phyloP scores from a whole-genome alignment of 2,329 filamentous ascomycete genomes.

The Dothideomycetes sp. region DNA sequence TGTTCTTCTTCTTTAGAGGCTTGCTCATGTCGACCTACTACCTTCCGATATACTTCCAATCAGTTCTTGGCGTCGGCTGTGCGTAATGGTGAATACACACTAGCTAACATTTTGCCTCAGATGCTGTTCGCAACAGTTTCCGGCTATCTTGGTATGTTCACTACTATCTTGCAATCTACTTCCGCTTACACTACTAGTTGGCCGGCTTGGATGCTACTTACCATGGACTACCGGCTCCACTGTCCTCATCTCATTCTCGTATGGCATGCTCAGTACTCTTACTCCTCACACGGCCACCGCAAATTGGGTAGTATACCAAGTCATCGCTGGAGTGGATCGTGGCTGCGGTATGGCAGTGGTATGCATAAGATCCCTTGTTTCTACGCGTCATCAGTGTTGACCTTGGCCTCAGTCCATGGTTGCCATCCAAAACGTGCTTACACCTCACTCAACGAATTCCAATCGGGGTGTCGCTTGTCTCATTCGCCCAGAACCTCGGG shows the following conservation, averaged over 20 bases:
- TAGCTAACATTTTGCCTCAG: constrained; percentile 11
- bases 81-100: constrained; percentile 14
- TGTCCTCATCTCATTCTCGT: constrained; percentile 14
- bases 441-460: constrained; percentile 17
- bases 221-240: constrained; percentile 12
- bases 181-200: constrained; percentile 7
- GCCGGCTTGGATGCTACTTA: constrained; percentile 13
- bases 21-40: constrained; percentile 14
- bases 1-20: constrained; percentile 18
- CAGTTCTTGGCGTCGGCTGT: constrained; percentile 15
- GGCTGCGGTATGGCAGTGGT: constrained; percentile 38
- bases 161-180: not conserved
- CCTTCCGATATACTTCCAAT: constrained; percentile 21
- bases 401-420: too few species aligned
- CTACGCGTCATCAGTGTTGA: too few species aligned
- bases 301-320: constrained; percentile 44
- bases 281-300: constrained; percentile 27
- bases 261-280: constrained; percentile 21
- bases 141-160: constrained; percentile 9
- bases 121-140: constrained; percentile 12
- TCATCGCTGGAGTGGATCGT: constrained; percentile 37
- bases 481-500: constrained; percentile 21
- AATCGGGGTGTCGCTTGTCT: constrained; percentile 18
- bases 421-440: constrained; percentile 24
- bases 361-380: too few species aligned